phyloP scores from a whole-genome alignment of 768 basidiomycete species.

The Russula foetens region DNA sequence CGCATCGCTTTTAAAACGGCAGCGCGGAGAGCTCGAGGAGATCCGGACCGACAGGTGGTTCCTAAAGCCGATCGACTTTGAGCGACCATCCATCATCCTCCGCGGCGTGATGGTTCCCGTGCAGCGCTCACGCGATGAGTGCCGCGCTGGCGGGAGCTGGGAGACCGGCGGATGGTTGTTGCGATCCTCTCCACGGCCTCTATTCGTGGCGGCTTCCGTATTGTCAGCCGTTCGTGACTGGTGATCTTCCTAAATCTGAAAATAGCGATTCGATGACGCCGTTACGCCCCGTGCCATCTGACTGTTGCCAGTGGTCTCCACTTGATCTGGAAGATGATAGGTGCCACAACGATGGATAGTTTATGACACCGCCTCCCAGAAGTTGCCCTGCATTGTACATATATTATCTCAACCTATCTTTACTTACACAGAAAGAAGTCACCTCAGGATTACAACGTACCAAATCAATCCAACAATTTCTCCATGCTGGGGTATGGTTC shows the following conservation, averaged over 20 bases:
- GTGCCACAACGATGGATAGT: no score
- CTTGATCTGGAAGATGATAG: no score
- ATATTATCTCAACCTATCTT: no score
- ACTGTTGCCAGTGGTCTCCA: no score
- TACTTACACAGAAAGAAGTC: no score
- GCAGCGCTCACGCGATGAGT: constrained; percentile 46
- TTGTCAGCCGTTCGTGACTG: not conserved
- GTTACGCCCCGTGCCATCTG: no score
- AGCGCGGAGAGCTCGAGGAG: constrained; percentile 43
- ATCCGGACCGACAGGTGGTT: constrained; percentile 76
- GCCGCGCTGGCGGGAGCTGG: constrained; percentile 46
- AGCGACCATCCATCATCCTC: constrained; percentile 50
- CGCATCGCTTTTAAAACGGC: constrained; percentile 55
- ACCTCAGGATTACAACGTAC: no score
- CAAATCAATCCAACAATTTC: no score
- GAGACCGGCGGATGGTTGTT: constrained; percentile 56
- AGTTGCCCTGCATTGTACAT: no score
- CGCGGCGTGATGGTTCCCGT: constrained; percentile 46
- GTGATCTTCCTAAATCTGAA: not conserved
- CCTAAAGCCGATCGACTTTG: constrained; percentile 76
- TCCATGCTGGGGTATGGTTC: no score
- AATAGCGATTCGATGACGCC: not conserved
- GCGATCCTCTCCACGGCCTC: not conserved
- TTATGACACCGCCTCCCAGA: no score
- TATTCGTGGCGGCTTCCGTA: no score